These are phyloP conservation scores for Raffaelea arxii DNA, from an alignment of 2,329 filamentous ascomycete genomes.

Conservation along the genomic window DNA sequence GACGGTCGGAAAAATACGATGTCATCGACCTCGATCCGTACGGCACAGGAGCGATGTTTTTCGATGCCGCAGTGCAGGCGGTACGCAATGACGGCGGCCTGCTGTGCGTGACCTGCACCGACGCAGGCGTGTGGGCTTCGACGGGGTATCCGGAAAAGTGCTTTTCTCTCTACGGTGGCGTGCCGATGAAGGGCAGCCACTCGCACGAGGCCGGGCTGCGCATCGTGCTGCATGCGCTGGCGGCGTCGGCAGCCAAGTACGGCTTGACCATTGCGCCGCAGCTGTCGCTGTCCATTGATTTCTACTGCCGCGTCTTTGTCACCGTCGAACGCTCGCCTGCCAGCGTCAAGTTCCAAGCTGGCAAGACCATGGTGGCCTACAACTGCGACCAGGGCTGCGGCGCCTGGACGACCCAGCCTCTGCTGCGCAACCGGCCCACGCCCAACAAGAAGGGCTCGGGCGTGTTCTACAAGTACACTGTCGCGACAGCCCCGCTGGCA, in stretches of 20 bases:
- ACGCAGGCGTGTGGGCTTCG: slow-evolving; percentile 90
- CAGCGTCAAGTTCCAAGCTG: slow-evolving; percentile 81
- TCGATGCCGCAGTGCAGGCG: slow-evolving; percentile 82
- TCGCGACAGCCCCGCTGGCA: slow-evolving; percentile 60
- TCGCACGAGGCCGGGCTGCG: slow-evolving; percentile 86
- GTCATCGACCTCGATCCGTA: slow-evolving; percentile 97
- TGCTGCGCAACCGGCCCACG: slow-evolving; percentile 59
- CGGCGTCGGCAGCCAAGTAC: slow-evolving; percentile 71
- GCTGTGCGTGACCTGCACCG: slow-evolving; percentile 91
- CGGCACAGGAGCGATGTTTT: slow-evolving; percentile 82
- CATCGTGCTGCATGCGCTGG: slow-evolving; percentile 74
- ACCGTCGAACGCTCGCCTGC: slow-evolving; percentile 69
- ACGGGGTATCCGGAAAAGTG: slow-evolving; percentile 91
- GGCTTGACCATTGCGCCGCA: slow-evolving; percentile 84
- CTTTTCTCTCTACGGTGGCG: slow-evolving; percentile 85
- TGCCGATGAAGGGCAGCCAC: slow-evolving; percentile 73
- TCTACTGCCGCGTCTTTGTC: slow-evolving; percentile 85
- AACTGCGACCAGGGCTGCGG: slow-evolving; percentile 86
- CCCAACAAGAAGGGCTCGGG: slow-evolving; percentile 61
- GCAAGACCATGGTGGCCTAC: slow-evolving; percentile 89
- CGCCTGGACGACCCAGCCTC: slow-evolving; percentile 75
- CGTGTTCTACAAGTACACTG: slow-evolving; percentile 67
- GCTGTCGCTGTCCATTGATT: slow-evolving; percentile 89
- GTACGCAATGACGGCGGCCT: slow-evolving; percentile 78
- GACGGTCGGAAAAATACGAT: slow-evolving; percentile 55